Evolutionary conservation across 164 flowering plant species (phyloP).

Genomic region (Annona squamosa): DNA sequence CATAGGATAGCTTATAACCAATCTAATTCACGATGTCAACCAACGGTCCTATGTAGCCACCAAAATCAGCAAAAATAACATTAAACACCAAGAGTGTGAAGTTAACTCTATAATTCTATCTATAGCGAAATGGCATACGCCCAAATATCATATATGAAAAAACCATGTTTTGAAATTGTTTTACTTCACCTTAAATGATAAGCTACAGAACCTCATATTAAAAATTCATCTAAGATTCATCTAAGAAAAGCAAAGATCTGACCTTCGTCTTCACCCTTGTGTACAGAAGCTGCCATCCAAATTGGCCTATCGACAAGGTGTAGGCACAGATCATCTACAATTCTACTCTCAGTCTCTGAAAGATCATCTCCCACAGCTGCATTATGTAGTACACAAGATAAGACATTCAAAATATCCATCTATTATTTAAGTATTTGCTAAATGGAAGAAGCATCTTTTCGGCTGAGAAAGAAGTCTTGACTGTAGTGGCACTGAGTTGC

Average conservation of each 20-base stretch:
- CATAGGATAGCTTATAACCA: not conserved
- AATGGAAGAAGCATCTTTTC: too few relatives aligned
- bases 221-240: not conserved
- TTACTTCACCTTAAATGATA: not conserved
- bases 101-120: not conserved
- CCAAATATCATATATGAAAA: not conserved
- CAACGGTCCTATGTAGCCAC: not conserved
- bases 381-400: not conserved
- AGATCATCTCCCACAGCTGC: conserved; percentile 44
- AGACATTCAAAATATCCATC: not conserved
- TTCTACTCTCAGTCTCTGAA: conserved; percentile 21
- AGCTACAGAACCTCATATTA: not conserved
- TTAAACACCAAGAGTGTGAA: not conserved
- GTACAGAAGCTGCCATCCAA: conserved; percentile 94
- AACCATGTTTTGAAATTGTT: not conserved
- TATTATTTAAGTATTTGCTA: not conserved
- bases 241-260: not conserved
- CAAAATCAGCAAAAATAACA: not conserved
- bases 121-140: not conserved
- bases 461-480: too few relatives aligned
- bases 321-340: conserved; percentile 38
- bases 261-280: conserved; percentile 92
- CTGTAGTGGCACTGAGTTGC: too few relatives aligned
- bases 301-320: conserved; percentile 51
- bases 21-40: not conserved